phyloP scores from a whole-genome alignment of 331 rosid genomes.

The Rosa hybrid region DNA sequence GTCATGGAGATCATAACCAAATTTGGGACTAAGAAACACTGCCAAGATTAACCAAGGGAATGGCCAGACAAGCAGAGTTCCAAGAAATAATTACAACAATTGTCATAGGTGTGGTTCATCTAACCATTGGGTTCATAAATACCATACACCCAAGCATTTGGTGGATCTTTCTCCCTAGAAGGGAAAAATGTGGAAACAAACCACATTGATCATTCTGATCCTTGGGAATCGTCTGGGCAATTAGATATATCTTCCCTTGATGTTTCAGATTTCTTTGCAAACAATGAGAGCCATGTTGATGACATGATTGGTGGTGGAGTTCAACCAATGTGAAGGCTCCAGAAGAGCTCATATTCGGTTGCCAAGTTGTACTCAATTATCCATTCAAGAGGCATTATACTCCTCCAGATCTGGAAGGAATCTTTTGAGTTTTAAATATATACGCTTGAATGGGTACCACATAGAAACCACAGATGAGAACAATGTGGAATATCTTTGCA shows the following conservation, averaged over 20 bases:
- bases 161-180: background rate
- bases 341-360: background rate
- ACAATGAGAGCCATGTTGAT: background rate
- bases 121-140: background rate
- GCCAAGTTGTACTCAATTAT: too few relatives aligned
- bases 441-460: too few relatives aligned
- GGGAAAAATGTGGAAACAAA: background rate
- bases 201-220: background rate
- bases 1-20: background rate
- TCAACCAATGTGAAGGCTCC: background rate
- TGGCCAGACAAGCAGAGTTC: background rate
- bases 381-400: background rate
- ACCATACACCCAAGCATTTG: background rate
- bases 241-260: background rate
- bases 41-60: background rate
- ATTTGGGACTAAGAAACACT: background rate
- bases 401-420: background rate
- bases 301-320: background rate
- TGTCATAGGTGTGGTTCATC: background rate
- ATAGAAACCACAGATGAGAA: too few relatives aligned
- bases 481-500: too few relatives aligned
- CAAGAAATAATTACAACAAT: background rate
- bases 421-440: background rate
- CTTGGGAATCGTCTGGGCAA: background rate
- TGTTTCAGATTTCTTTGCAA: background rate